phyloP scores from a whole-genome alignment of 2,329 filamentous ascomycete genomes.

The Nemania abortiva region DNA sequence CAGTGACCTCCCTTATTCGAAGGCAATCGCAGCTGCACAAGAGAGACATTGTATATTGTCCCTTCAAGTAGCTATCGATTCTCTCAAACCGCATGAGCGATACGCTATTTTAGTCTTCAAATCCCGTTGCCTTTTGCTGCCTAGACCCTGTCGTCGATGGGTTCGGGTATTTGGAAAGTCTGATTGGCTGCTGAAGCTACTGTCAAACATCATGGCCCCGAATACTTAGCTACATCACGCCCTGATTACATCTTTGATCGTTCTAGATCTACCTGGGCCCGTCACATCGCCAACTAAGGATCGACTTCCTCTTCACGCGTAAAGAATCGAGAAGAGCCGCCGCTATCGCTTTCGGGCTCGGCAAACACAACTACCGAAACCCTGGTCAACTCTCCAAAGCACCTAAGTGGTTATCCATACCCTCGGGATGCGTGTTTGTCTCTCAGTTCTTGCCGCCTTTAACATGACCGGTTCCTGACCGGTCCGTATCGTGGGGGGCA shows the following conservation, averaged over 20 bases:
- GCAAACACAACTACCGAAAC: constrained; percentile 36
- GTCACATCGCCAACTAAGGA: neutral
- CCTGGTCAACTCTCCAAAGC: constrained; percentile 18
- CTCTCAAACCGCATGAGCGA: constrained; percentile 8
- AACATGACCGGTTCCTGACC: constrained; percentile 10
- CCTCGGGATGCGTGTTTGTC: constrained; percentile 26
- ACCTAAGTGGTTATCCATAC: constrained; percentile 19
- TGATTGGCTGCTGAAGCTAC: constrained; percentile 31
- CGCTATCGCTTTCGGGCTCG: constrained; percentile 34
- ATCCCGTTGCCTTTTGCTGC: constrained; percentile 31
- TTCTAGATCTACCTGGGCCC: constrained; percentile 16
- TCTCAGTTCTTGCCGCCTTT: constrained; percentile 27
- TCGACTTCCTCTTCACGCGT: constrained; percentile 2
- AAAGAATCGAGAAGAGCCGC: neutral
- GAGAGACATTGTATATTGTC: constrained; percentile 49
- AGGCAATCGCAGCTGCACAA: constrained; percentile 50
- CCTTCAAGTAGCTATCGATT: constrained; percentile 9
- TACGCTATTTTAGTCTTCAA: constrained; percentile 37
- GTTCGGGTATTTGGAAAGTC: constrained; percentile 34
- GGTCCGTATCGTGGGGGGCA: constrained; percentile 1
- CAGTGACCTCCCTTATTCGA: constrained; percentile 38
- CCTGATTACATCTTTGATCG: constrained; percentile 14
- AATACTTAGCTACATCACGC: constrained; percentile 11
- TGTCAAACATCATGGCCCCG: constrained; percentile 35
- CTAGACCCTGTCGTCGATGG: constrained; percentile 29